phyloP scores from a whole-genome alignment of 805 yeast genomes.

The Diddensiella santjacobensis region DNA sequence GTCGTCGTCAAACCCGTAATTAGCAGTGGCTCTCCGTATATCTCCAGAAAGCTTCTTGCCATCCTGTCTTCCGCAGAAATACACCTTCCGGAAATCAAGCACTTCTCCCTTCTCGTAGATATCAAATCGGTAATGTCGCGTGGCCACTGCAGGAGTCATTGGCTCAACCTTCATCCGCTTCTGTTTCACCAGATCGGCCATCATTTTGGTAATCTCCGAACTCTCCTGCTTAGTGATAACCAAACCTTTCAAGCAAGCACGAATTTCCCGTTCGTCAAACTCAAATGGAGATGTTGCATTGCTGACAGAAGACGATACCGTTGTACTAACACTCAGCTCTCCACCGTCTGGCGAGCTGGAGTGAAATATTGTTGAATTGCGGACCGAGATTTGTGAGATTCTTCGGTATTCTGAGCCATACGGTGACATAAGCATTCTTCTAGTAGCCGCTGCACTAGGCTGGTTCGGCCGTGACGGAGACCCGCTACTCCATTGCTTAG shows the following conservation, averaged over 20 bases:
- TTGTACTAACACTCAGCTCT: slow-evolving; percentile 1
- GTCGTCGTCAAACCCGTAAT: slow-evolving; percentile 71
- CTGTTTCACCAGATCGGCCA: neutral
- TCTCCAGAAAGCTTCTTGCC: slow-evolving; percentile 24
- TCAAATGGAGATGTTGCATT: neutral
- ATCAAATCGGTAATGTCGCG: slow-evolving; percentile 34
- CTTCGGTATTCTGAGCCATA: slow-evolving; percentile 12
- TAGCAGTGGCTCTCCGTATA: slow-evolving; percentile 31
- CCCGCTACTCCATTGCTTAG: slow-evolving; percentile 13
- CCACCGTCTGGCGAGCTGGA: neutral
- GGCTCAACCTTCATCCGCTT: slow-evolving; percentile 9
- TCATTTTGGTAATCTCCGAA: slow-evolving; percentile 8
- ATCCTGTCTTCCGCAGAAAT: slow-evolving; percentile 45
- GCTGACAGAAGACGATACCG: neutral
- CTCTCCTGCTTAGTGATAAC: slow-evolving; percentile 3
- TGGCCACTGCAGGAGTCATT: slow-evolving; percentile 23
- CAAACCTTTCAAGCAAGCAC: neutral
- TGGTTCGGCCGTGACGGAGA: slow-evolving; percentile 4
- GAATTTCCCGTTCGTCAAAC: neutral
- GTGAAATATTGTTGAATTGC: neutral
- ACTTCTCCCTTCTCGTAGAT: slow-evolving; percentile 62
- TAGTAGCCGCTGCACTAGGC: slow-evolving; percentile 18
- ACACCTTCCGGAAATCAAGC: slow-evolving; percentile 45
- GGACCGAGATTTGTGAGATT: slow-evolving; percentile 8
- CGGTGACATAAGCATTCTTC: slow-evolving; percentile 22